Base-by-base conservation (phyloP, 2,329 filamentous ascomycete genomes). In the Phyllosticta ampelicida region DNA sequence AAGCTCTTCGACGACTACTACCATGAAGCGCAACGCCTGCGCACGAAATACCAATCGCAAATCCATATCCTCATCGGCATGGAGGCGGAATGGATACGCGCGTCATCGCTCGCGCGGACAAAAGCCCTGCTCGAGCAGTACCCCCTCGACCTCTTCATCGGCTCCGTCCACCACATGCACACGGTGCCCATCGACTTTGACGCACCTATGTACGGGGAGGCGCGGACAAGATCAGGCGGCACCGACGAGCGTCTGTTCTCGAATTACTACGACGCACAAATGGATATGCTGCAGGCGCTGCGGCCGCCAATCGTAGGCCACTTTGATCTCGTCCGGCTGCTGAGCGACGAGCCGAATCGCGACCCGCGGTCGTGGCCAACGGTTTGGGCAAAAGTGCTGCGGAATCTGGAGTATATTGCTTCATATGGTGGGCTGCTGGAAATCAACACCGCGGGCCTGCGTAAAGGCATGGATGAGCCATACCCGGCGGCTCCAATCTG, bases 181-280 rank as follows among this genome's bases (percentile, higher is more conserved):
- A 85, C 85, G 16, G 78, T 92, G 50, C 91, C 94, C 6, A 96
- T 99, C 67, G 94, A 99, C 76, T 96, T 87, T 70, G 86, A 95
- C 73, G 73, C 72, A 5, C 74, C 76, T 0, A 79, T 81, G 69
- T 97, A 94, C 69, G 75, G 78, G 19, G 71, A 75, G 16, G 88
- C 88, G n/a, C 75, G 84, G 50, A 71, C 61, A 11, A 63, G 70
- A 16, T 76, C 78, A 59, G 84, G 75, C 55, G 84, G 82, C 1
- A 80, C 78, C 0, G 89, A 96, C 68, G 72, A 71, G 61, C 64
- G 61, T n/a, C 77, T 96, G 20, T 92, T 86, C 66, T 84, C 84
- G 68, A 82, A 84, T 62, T 99, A 96, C 75, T 97, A 95, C 70
- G 91, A 97, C 71, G 77, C 85, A 64, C 94, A 97, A 75, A 80